Evolutionary conservation across 2,329 filamentous ascomycete genomes (phyloP).

Genomic region (Exophiala xenobiotica): DNA sequence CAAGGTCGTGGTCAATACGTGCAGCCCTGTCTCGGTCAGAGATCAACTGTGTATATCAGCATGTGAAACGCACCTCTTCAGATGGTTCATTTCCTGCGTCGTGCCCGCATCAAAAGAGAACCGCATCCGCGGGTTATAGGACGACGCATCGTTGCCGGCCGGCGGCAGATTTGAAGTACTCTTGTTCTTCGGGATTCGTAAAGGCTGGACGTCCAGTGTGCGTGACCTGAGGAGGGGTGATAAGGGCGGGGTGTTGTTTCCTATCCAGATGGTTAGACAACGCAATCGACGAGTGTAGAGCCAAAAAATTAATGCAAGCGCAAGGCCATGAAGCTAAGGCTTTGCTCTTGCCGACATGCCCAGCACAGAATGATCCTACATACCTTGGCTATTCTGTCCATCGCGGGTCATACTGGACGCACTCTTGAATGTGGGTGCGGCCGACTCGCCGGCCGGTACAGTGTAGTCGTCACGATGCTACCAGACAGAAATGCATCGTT

Average conservation of each 20-base stretch:
- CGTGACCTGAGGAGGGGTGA: conserved; percentile 19
- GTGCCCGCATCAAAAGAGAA: conserved; percentile 75
- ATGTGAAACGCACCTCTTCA: conserved; percentile 65
- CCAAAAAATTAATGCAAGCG: too few relatives aligned
- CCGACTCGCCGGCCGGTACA: conserved; percentile 15
- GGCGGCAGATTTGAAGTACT: conserved; percentile 50
- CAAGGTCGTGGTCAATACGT: conserved; percentile 85
- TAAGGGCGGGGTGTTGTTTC: conserved; percentile 21
- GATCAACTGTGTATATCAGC: conserved; percentile 10
- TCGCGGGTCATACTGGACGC: conserved; percentile 24
- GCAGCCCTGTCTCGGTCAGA: conserved; percentile 60
- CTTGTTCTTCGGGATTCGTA: conserved; percentile 47
- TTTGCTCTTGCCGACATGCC: neutral
- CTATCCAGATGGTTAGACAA: conserved; percentile 16
- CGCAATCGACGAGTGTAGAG: too few relatives aligned
- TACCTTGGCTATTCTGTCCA: conserved; percentile 21
- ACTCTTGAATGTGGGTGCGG: conserved; percentile 8
- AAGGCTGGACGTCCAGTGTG: conserved; percentile 15
- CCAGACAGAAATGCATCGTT: neutral
- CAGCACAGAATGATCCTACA: neutral
- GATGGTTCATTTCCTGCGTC: conserved; percentile 65
- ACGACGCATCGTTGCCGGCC: conserved; percentile 52
- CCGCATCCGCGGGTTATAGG: conserved; percentile 61
- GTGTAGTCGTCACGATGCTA: conserved; percentile 15
- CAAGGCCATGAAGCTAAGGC: too few relatives aligned